These are phyloP conservation scores for Odontarrhena argentea DNA, from an alignment of 345 rosid species.

Conservation along the genomic window DNA sequence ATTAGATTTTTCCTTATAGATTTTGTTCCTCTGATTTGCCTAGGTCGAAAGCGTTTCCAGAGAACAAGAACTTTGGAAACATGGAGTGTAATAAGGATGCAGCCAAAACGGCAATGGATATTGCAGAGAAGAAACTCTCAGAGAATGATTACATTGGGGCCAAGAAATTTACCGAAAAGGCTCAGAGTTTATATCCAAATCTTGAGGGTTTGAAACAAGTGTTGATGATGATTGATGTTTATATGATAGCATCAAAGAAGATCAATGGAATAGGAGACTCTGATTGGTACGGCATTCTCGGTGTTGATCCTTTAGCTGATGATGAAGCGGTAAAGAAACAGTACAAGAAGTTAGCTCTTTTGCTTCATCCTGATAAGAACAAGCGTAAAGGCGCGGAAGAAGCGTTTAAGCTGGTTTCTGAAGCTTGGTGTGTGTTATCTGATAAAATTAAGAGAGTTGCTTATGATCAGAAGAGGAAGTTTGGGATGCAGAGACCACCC, in stretches of 20 bases:
- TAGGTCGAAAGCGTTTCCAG: no score
- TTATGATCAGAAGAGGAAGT: slow-evolving; percentile 61
- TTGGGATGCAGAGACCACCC: slow-evolving; percentile 29
- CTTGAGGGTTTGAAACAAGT: slow-evolving; percentile 32
- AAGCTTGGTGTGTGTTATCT: slow-evolving; percentile 73
- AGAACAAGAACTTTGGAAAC: neutral
- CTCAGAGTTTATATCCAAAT: slow-evolving; percentile 31
- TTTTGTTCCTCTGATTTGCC: no score
- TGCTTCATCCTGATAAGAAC: slow-evolving; percentile 90
- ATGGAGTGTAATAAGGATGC: slow-evolving; percentile 17
- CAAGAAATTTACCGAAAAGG: slow-evolving; percentile 1
- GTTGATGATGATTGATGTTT: slow-evolving; percentile 13
- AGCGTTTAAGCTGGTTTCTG: slow-evolving; percentile 71
- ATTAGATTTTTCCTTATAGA: no score
- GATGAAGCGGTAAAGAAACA: slow-evolving; percentile 61
- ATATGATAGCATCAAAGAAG: slow-evolving; percentile 3
- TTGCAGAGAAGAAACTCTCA: slow-evolving; percentile 20
- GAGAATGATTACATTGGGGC: slow-evolving; percentile 15
- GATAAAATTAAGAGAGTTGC: slow-evolving; percentile 60
- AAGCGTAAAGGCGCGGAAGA: slow-evolving; percentile 69
- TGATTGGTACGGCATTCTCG: slow-evolving; percentile 75
- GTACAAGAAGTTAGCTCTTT: slow-evolving; percentile 64
- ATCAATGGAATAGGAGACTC: slow-evolving; percentile 42
- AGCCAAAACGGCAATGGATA: slow-evolving; percentile 22
- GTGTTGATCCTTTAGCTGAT: slow-evolving; percentile 57